Evolutionary conservation across 331 rosid species (phyloP).

Genomic region (Pyracantha coccinea): DNA sequence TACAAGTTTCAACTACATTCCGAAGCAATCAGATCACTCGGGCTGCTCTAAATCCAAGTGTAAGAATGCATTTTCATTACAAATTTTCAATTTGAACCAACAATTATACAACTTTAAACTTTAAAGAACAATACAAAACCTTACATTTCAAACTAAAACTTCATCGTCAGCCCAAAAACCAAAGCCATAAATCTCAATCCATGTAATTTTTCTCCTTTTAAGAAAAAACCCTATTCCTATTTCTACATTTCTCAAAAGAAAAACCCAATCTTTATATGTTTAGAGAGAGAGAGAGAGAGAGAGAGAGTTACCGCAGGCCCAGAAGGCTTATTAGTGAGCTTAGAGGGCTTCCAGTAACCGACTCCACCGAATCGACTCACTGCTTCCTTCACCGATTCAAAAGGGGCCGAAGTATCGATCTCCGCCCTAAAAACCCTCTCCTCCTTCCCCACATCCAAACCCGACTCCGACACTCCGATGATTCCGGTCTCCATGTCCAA

Average conservation of each 20-base stretch:
- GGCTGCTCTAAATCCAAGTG: too few relatives aligned
- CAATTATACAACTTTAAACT: background rate
- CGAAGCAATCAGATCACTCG: background rate
- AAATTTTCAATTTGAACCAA: background rate
- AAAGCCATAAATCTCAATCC: background rate
- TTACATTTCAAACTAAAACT: background rate
- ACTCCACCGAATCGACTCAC: slow-evolving; percentile 63
- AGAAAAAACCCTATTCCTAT: background rate
- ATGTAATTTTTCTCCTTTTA: background rate
- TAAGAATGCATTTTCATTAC: too few relatives aligned
- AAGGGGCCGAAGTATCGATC: slow-evolving; percentile 79
- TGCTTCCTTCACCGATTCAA: slow-evolving; percentile 80
- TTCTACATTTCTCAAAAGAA: background rate
- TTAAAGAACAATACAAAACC: background rate
- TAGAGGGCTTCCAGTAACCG: slow-evolving; percentile 76
- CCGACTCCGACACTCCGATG: background rate
- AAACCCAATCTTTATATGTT: background rate
- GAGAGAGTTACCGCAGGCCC: slow-evolving; percentile 29
- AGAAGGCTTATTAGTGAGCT: slow-evolving; percentile 1
- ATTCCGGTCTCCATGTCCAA: slow-evolving; percentile 9
- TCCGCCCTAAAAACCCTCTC: slow-evolving; percentile 36
- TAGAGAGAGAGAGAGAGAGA: background rate
- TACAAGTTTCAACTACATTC: background rate
- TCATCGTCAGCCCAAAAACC: background rate
- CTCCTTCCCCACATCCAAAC: slow-evolving; percentile 1